phyloP scores from a whole-genome alignment of 352 stramenopile species.

The Pythium brachiatum region DNA sequence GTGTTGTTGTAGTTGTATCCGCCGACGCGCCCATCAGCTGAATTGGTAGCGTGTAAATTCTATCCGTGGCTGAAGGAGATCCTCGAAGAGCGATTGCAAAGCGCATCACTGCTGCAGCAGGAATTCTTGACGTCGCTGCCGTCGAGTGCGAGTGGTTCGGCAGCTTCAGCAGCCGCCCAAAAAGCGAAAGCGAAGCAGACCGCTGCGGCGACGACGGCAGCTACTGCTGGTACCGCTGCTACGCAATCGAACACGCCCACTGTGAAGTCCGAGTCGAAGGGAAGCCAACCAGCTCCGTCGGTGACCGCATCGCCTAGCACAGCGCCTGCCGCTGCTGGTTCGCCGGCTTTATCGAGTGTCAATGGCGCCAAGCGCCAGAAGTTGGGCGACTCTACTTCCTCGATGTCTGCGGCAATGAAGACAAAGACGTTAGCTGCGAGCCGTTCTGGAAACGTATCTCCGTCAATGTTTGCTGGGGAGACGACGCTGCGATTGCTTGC shows the following conservation, averaged over 20 bases:
- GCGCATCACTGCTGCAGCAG: constrained; percentile 58
- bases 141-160: constrained; percentile 12
- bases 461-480: constrained; percentile 62
- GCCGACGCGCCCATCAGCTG: constrained; percentile 56
- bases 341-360: constrained; percentile 12
- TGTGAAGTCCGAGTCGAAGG: constrained; percentile 22
- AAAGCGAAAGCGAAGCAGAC: constrained; percentile 45
- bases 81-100: constrained; percentile 76
- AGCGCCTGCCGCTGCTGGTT: neutral
- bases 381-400: neutral
- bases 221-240: neutral
- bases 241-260: constrained; percentile 19
- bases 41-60: constrained; percentile 82
- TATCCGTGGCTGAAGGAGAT: constrained; percentile 88
- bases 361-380: constrained; percentile 23
- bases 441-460: constrained; percentile 33
- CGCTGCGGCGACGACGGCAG: neutral
- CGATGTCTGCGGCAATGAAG: constrained; percentile 12
- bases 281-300: constrained; percentile 10
- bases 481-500: constrained; percentile 70
- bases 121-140: constrained; percentile 37
- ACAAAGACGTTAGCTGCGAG: constrained; percentile 13
- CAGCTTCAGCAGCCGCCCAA: constrained; percentile 10
- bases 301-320: neutral
- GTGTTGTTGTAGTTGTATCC: constrained; percentile 63